phyloP scores from a whole-genome alignment of 78 protist genomes.

The Dictyostelium capitatum region DNA sequence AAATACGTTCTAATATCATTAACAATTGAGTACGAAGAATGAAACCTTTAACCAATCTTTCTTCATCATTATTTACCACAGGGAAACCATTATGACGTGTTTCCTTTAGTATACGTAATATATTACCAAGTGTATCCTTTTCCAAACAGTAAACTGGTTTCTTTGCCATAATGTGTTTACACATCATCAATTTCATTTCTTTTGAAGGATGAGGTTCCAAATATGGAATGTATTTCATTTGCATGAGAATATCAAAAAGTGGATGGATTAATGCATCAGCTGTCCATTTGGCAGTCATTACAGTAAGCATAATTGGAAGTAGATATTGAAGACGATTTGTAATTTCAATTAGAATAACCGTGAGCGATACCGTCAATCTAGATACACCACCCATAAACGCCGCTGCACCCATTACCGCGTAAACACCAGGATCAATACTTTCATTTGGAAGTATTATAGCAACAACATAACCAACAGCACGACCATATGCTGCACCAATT shows the following conservation, averaged over 20 bases:
- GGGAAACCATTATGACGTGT: constrained; percentile 86
- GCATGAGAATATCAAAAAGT: constrained; percentile 87
- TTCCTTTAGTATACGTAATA: constrained; percentile 26
- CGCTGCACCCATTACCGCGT: constrained; percentile 95
- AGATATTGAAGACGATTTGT: constrained; percentile 71
- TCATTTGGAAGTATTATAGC: neutral
- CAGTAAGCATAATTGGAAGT: constrained; percentile 68
- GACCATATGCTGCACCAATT: constrained; percentile 93
- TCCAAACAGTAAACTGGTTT: constrained; percentile 42
- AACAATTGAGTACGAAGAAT: constrained; percentile 66
- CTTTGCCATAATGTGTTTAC: constrained; percentile 72
- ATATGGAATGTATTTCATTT: constrained; percentile 89
- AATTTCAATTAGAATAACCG: constrained; percentile 77
- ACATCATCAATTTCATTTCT: constrained; percentile 48
- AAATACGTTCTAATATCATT: constrained; percentile 48
- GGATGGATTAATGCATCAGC: constrained; percentile 78
- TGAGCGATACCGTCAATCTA: constrained; percentile 49
- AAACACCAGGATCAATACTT: constrained; percentile 61
- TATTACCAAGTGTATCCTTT: constrained; percentile 39
- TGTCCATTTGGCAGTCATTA: constrained; percentile 81
- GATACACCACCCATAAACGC: constrained; percentile 92
- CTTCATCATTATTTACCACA: constrained; percentile 76
- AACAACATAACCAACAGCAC: constrained; percentile 69
- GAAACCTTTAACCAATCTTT: constrained; percentile 44
- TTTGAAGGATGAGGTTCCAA: constrained; percentile 74